These are phyloP conservation scores for Cercophora samala DNA, from an alignment of 495 filamentous ascomycete genomes.

Conservation along the genomic window DNA sequence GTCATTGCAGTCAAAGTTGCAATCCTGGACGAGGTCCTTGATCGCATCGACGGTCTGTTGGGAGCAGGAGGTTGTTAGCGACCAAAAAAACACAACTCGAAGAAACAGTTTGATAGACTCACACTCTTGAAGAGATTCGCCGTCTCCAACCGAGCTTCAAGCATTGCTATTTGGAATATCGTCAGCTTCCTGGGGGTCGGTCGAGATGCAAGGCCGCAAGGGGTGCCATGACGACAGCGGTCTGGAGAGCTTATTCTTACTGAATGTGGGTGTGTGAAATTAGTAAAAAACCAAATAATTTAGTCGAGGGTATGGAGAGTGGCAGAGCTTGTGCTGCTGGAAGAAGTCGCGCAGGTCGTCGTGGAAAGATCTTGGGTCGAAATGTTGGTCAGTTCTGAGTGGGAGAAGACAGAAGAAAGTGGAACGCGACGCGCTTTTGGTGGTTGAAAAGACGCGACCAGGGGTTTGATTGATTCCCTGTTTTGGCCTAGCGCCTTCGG, in stretches of 20 bases:
- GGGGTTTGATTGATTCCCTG: slow-evolving; percentile 31
- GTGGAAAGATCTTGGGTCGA: slow-evolving; percentile 9
- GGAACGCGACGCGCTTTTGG: slow-evolving; percentile 24
- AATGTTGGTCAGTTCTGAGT: slow-evolving; percentile 13
- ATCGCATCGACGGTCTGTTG: slow-evolving; percentile 92
- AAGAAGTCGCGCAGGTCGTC: neutral
- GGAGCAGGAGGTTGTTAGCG: neutral
- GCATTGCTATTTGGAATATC: slow-evolving; percentile 50
- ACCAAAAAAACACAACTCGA: neutral
- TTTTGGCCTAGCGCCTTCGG: slow-evolving; percentile 13
- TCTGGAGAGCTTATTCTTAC: slow-evolving; percentile 13
- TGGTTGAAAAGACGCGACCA: slow-evolving; percentile 25
- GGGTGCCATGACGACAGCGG: neutral
- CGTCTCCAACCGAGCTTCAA: slow-evolving; percentile 96
- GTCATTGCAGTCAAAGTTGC: slow-evolving; percentile 99
- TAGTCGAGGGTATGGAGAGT: neutral
- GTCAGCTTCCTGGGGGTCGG: neutral
- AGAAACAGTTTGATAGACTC: slow-evolving; percentile 21
- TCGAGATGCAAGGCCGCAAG: neutral
- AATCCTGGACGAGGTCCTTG: slow-evolving; percentile 98
- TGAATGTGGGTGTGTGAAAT: slow-evolving; percentile 12
- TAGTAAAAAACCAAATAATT: neutral
- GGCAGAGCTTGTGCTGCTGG: neutral
- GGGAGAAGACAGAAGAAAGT: slow-evolving; percentile 14
- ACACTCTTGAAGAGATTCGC: slow-evolving; percentile 95